Conservation (phyloP, 2,329 filamentous ascomycete genomes). For the Claviceps fusiformis region DNA sequence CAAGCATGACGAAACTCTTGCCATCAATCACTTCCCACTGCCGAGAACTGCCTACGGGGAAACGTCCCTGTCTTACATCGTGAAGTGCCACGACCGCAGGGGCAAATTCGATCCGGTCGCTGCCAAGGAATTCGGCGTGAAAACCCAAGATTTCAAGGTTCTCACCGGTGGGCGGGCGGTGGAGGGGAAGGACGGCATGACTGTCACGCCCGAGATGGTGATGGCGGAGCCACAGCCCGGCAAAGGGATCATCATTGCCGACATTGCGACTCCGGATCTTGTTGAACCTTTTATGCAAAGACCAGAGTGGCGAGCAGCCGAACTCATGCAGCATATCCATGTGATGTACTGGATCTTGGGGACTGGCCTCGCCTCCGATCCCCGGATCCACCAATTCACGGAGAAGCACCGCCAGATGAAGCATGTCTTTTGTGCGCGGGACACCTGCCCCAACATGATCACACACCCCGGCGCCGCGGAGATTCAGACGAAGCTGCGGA, state of each 20-base stretch:
- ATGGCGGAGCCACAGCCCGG: constrained; percentile 54
- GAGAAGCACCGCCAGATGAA: constrained; percentile 42
- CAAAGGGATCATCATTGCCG: constrained; percentile 64
- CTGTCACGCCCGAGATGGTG: constrained; percentile 78
- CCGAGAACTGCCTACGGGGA: constrained; percentile 53
- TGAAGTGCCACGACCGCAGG: constrained; percentile 60
- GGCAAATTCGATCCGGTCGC: constrained; percentile 63
- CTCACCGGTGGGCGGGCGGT: constrained; percentile 54
- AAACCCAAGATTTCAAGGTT: constrained; percentile 38
- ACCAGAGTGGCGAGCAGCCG: constrained; percentile 54
- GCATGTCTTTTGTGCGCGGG: constrained; percentile 66
- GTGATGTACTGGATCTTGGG: constrained; percentile 75
- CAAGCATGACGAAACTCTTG: constrained; percentile 8
- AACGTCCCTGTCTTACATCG: constrained; percentile 72
- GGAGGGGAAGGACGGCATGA: constrained; percentile 46
- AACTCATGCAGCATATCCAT: constrained; percentile 53
- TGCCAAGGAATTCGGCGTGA: constrained; percentile 53
- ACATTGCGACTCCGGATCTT: constrained; percentile 60
- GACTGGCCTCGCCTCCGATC: constrained; percentile 47
- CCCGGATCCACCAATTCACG: constrained; percentile 57
- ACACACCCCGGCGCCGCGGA: constrained; percentile 52
- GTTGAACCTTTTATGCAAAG: constrained; percentile 55
- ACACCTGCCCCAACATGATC: constrained; percentile 64
- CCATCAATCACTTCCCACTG: constrained; percentile 27
- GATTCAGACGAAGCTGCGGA: constrained; percentile 54